phyloP scores from a whole-genome alignment of 352 stramenopile species.

The Phytophthora fragariaefolia region DNA sequence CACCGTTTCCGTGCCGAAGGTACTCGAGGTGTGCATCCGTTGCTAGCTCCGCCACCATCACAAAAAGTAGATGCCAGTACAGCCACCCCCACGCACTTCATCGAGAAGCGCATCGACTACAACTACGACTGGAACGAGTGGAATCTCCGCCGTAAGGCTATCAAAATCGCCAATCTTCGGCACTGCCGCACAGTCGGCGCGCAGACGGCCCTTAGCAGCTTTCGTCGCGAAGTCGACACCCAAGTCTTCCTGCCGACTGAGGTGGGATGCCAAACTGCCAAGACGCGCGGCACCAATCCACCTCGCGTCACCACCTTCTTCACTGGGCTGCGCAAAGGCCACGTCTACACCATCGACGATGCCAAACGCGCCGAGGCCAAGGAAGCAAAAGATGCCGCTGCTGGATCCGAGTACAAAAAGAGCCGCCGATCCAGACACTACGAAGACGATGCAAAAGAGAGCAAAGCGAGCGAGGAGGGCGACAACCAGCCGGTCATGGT shows the following conservation, averaged over 20 bases:
- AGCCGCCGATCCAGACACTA: constrained; percentile 31
- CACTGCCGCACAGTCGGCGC: constrained; percentile 89
- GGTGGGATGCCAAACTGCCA: constrained; percentile 82
- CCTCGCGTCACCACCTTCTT: constrained; percentile 82
- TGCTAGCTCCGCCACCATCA: constrained; percentile 54
- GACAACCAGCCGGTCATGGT: constrained; percentile 61
- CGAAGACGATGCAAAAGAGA: constrained; percentile 40
- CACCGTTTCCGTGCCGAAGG: constrained; percentile 47
- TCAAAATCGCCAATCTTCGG: constrained; percentile 93
- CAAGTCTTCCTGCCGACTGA: constrained; percentile 86
- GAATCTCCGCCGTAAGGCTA: constrained; percentile 87
- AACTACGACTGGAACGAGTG: constrained; percentile 97
- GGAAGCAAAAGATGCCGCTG: constrained; percentile 27
- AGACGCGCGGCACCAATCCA: constrained; percentile 85
- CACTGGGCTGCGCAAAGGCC: constrained; percentile 60
- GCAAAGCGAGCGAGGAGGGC: constrained; percentile 28
- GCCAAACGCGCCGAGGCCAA: constrained; percentile 37
- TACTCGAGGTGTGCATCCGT: constrained; percentile 54
- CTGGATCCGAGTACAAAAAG: constrained; percentile 31
- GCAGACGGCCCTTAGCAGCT: constrained; percentile 92
- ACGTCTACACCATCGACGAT: constrained; percentile 43
- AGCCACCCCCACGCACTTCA: constrained; percentile 92
- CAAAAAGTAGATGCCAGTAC: constrained; percentile 90
- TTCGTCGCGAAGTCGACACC: constrained; percentile 86
- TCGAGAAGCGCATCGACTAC: constrained; percentile 92